These are phyloP conservation scores for Ceratonia siliqua DNA, from an alignment of 306 rosid genomes.

Conservation along the genomic window DNA sequence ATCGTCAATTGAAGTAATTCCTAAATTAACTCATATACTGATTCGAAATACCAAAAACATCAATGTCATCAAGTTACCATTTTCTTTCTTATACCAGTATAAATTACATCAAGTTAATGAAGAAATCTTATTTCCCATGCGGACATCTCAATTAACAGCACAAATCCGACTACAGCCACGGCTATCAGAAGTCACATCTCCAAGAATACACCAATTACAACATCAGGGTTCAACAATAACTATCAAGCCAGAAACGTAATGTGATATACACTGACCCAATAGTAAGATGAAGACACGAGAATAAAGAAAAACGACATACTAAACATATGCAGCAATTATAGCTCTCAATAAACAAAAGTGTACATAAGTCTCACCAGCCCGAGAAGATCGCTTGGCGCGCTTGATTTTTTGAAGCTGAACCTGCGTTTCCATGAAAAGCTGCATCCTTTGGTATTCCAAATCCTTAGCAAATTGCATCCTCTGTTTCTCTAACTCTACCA, in stretches of 20 bases:
- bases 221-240: background rate
- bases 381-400: conserved; percentile 48
- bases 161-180: background rate
- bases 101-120: background rate
- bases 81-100: background rate
- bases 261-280: background rate
- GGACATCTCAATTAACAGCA: background rate
- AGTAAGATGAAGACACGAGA: background rate
- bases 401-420: conserved; percentile 55
- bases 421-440: conserved; percentile 64
- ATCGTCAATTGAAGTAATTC: background rate
- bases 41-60: conserved; percentile 11
- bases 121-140: background rate
- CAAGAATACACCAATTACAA: conserved; percentile 16
- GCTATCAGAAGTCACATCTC: background rate
- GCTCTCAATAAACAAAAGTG: background rate
- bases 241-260: background rate
- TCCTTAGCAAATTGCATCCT: conserved; percentile 74
- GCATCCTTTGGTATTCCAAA: conserved; percentile 67
- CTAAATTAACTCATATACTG: background rate
- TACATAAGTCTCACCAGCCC: conserved; percentile 39
- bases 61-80: background rate
- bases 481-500: conserved; percentile 71
- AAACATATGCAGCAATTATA: background rate
- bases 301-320: background rate